These are phyloP conservation scores for Grigorovia transvaalensis DNA, from an alignment of 805 yeast species.

Conservation along the genomic window DNA sequence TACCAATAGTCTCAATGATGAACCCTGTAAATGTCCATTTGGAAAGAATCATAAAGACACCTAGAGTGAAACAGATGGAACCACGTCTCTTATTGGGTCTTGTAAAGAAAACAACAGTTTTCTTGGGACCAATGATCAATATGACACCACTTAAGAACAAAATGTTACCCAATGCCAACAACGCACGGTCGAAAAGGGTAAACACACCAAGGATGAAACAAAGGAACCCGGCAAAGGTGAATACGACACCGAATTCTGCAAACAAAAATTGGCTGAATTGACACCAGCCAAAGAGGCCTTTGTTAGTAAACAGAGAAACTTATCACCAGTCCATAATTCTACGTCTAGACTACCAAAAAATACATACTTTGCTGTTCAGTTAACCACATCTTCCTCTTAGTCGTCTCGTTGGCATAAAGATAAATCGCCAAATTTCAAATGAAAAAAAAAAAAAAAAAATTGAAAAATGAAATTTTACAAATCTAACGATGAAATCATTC, in stretches of 20 bases:
- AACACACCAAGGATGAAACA: conserved; percentile 75
- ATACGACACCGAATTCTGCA: conserved; percentile 81
- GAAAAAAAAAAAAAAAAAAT: not conserved
- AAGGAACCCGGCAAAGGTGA: conserved; percentile 72
- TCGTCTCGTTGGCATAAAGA: not conserved
- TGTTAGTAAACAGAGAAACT: not conserved
- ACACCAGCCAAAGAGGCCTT: no score
- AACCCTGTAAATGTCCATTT: conserved; percentile 81
- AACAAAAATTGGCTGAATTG: not conserved
- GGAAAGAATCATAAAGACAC: conserved; percentile 63
- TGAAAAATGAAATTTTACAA: not conserved
- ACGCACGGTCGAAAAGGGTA: conserved; percentile 79
- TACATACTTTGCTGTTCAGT: conserved; percentile 63
- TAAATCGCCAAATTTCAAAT: no score
- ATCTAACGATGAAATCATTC: not conserved
- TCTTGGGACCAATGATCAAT: conserved; percentile 77
- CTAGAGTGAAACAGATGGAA: conserved; percentile 64
- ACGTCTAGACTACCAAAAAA: not conserved
- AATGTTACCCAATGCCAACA: conserved; percentile 81
- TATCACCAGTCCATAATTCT: not conserved
- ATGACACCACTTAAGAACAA: conserved; percentile 72
- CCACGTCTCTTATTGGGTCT: conserved; percentile 84
- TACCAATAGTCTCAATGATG: conserved; percentile 77
- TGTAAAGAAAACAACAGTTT: conserved; percentile 73
- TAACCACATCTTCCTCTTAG: conserved; percentile 44